phyloP scores from a whole-genome alignment of 148 eudicot species.

The Limonium bicolor region DNA sequence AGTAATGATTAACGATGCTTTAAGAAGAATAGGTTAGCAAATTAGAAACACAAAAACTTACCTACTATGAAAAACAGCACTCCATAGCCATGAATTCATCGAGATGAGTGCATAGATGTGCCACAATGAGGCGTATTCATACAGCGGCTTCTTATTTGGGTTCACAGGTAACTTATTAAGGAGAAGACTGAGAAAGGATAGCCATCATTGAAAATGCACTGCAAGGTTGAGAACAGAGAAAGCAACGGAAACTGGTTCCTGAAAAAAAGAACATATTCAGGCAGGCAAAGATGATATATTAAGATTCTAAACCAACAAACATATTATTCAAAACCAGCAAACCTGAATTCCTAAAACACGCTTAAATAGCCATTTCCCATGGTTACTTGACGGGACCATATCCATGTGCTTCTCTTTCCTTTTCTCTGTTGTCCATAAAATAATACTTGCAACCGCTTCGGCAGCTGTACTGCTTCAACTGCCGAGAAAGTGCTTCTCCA shows the following conservation, averaged over 20 bases:
- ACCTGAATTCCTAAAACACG: constrained; percentile 77
- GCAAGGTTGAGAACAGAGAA: constrained; percentile 47
- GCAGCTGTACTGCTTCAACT: constrained; percentile 64
- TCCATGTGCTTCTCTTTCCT: constrained; percentile 43
- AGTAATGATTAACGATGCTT: too few relatives aligned
- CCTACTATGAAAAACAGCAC: constrained; percentile 45
- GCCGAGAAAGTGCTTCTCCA: constrained; percentile 40
- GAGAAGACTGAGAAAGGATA: constrained; percentile 42
- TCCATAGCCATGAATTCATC: constrained; percentile 46
- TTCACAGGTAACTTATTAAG: constrained; percentile 33
- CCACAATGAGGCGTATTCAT: constrained; percentile 40
- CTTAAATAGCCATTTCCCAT: constrained; percentile 90
- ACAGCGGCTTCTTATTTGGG: constrained; percentile 25
- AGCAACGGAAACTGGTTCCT: constrained; percentile 59
- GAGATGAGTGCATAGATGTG: constrained; percentile 39
- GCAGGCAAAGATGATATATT: constrained; percentile 7
- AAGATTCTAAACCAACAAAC: not conserved
- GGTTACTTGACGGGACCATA: constrained; percentile 61
- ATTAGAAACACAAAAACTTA: too few relatives aligned
- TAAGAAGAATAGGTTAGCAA: too few relatives aligned
- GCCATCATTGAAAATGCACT: constrained; percentile 52
- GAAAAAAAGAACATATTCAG: constrained; percentile 3
- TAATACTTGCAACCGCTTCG: constrained; percentile 67
- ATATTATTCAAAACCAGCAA: constrained; percentile 3
- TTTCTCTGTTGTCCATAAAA: constrained; percentile 60